These are phyloP conservation scores for Phytophthora quininea DNA, from an alignment of 352 stramenopile species.

Conservation along the genomic window DNA sequence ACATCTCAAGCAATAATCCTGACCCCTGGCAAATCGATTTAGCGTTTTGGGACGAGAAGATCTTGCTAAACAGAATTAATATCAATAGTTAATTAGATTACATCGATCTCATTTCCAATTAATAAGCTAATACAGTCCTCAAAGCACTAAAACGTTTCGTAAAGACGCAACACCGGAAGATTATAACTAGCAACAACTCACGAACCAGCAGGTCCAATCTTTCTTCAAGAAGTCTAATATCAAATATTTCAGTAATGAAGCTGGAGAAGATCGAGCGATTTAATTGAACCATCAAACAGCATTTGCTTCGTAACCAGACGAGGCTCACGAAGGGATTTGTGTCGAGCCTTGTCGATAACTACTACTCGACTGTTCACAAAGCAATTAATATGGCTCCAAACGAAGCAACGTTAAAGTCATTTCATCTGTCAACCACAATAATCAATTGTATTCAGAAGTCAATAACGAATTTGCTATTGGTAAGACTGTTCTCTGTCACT, in stretches of 20 bases:
- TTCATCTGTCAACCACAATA: conserved; percentile 17
- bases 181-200: too few relatives aligned
- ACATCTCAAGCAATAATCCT: not conserved
- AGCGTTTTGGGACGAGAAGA: not conserved
- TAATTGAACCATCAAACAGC: conserved; percentile 22
- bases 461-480: conserved; percentile 2
- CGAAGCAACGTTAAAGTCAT: conserved; percentile 23
- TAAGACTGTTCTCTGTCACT: conserved; percentile 1
- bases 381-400: conserved; percentile 16
- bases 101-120: conserved; percentile 4
- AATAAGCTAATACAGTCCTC: conserved; percentile 8
- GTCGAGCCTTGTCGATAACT: conserved; percentile 11
- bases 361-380: conserved; percentile 17
- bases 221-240: not conserved
- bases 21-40: not conserved
- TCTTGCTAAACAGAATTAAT: not conserved
- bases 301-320: not conserved
- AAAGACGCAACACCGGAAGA: too few relatives aligned
- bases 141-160: conserved; percentile 3
- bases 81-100: not conserved
- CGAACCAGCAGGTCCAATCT: too few relatives aligned
- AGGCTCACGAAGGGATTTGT: not conserved
- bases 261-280: conserved; percentile 31
- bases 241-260: conserved; percentile 15
- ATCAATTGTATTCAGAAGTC: not conserved